Conservation (phyloP, 129 eudicot genomes). For the Flaveria linearis region DNA sequence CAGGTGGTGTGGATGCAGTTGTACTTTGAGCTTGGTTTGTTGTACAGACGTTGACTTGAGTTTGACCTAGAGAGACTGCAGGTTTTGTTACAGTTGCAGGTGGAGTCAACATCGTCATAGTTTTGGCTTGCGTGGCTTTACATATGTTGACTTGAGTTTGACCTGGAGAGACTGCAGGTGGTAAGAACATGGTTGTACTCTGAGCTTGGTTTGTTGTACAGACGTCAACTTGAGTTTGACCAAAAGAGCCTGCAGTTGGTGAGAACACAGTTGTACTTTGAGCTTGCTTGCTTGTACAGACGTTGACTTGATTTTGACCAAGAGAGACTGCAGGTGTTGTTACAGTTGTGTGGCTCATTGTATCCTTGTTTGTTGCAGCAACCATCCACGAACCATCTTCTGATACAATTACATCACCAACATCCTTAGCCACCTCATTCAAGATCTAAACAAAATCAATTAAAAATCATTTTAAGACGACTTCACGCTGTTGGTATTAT, state of each 20-base stretch:
- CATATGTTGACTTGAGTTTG: neutral
- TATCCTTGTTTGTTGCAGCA: conserved; percentile 10
- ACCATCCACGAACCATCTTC: conserved; percentile 45
- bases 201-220: neutral
- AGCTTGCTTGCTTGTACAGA: neutral
- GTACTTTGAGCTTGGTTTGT: neutral
- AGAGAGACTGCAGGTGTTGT: conserved; percentile 1
- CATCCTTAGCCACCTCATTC: conserved; percentile 36
- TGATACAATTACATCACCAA: conserved; percentile 37
- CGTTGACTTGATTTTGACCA: neutral
- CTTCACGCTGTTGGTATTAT: neutral
- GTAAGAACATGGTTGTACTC: neutral
- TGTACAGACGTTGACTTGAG: neutral
- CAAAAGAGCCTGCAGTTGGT: conserved; percentile 11
- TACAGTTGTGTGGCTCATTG: neutral
- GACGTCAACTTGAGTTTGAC: neutral
- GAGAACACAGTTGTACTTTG: conserved; percentile 5
- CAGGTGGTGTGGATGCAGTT: neutral
- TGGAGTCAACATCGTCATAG: neutral
- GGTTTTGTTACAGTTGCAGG: neutral
- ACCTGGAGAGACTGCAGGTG: conserved; percentile 3
- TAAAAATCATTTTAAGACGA: neutral
- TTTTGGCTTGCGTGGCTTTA: too few relatives aligned
- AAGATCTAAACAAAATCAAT: conserved; percentile 37
- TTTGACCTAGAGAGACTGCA: neutral